Conservation (phyloP, 768 basidiomycete species). For the Mycena kentingensis region DNA sequence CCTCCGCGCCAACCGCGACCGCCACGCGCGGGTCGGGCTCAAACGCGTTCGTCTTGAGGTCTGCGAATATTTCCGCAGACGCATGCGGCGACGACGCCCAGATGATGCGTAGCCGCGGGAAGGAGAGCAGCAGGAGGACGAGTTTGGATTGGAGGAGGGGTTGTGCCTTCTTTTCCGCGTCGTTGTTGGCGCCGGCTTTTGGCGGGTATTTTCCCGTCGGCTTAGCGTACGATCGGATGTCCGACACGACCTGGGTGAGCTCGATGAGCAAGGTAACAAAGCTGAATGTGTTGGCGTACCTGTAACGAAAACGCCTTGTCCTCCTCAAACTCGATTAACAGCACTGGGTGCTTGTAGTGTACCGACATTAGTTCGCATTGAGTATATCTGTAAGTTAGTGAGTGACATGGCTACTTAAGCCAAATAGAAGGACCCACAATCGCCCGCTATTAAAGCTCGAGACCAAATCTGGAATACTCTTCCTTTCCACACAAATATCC, state of each 20-base stretch:
- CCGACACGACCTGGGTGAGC: conserved; percentile 55
- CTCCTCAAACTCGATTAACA: conserved; percentile 97
- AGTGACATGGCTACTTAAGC: background rate
- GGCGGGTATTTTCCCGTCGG: conserved; percentile 55
- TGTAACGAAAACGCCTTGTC: conserved; percentile 93
- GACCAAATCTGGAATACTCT: conserved; percentile 91
- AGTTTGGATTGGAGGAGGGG: conserved; percentile 87
- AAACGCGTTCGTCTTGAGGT: conserved; percentile 76
- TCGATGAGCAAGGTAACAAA: background rate
- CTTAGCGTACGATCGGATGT: conserved; percentile 70
- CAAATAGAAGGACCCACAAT: conserved; percentile 58
- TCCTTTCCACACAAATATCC: conserved; percentile 94
- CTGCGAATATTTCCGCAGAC: conserved; percentile 88
- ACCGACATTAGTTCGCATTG: conserved; percentile 98
- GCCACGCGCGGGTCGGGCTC: conserved; percentile 84
- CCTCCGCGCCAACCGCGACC: conserved; percentile 78
- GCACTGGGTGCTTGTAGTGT: conserved; percentile 90
- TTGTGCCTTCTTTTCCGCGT: conserved; percentile 38
- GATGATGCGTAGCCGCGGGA: conserved; percentile 90
- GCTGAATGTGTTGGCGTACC: conserved; percentile 42
- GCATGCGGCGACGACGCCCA: conserved; percentile 97
- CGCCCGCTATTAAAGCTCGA: conserved; percentile 92
- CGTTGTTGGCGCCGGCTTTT: conserved; percentile 34
- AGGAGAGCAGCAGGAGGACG: conserved; percentile 83
- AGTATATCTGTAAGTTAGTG: conserved; percentile 64